Evolutionary conservation across 2,329 filamentous ascomycete species (phyloP), one percentile per base, ranked within the genome.

Genomic region (Sclerotinia nivalis): DNA sequence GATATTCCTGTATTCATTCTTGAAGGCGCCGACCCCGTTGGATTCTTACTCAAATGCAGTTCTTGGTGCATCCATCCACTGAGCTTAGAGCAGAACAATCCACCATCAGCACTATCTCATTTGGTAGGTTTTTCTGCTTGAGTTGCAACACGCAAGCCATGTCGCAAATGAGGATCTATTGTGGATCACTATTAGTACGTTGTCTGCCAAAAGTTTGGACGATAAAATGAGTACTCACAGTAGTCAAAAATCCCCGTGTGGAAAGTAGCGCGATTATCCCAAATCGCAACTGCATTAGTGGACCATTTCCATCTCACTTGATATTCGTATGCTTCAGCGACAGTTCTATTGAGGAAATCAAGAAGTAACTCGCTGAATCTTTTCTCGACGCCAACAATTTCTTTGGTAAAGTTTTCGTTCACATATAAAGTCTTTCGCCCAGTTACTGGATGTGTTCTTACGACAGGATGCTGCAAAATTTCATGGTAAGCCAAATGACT

Each of bases 61-160:
- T 55, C 25, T 4, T 1, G 28, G 28, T 55, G 15, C 52, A 34
- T 20, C 31, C 52, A 34, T 20, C 31, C 22, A 49, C 13, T 15
- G 55, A 58, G 10, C 12, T 34, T n/a, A n/a, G 12, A 49, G 13
- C 9, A 25, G 22, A 50, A 37, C 3, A 50, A 50, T 50, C 22
- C 45, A 64, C 25, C 13, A 40, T 22, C 34, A 40, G 13, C 13
- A 12, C 22, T 13, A 18, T 37, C n/a, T 64, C 60, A 64, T 50
- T 25, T 64, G 13, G 45, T 64, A 0, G 91, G 91, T 81, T 89
- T 89, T 81, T 93, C 91, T 0, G 89, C 91, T 66, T 93, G 79
- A 8, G 88, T 83, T 0, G 90, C 93, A 4, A 93, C 90, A 31
- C 91, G 83, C 0, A 90, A 92, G 2, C 91, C 91, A 77, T 93